Conservation (phyloP, 2,329 filamentous ascomycete genomes). For the Neonectria faginata region DNA sequence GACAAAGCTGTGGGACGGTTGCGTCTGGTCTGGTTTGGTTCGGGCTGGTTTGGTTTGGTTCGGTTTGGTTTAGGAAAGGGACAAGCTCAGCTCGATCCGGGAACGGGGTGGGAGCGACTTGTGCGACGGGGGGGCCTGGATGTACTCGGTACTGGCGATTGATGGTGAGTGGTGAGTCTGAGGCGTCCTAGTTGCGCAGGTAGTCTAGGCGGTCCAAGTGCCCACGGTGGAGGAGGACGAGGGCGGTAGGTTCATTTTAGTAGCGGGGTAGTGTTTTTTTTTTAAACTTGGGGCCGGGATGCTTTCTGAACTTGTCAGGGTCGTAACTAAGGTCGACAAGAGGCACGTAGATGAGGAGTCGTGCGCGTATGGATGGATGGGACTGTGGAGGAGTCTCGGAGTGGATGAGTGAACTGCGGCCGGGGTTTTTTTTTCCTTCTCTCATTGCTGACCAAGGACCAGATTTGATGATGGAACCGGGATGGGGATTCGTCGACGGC, state of each 20-base stretch:
- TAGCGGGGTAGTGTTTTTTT: constrained; percentile 30
- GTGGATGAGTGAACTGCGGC: neutral
- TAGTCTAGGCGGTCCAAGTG: neutral
- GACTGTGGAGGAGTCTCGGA: neutral
- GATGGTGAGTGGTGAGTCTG: neutral
- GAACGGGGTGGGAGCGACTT: constrained; percentile 26
- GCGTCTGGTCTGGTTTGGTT: constrained; percentile 9
- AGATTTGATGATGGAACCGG: constrained; percentile 39
- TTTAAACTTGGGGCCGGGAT: constrained; percentile 22
- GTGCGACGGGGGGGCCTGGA: constrained; percentile 4
- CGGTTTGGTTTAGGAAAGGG: constrained; percentile 21
- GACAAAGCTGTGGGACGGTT: constrained; percentile 20
- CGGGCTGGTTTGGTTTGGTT: constrained; percentile 3
- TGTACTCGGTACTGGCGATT: constrained; percentile 2
- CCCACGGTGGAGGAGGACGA: constrained; percentile 13
- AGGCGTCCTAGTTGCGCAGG: constrained; percentile 24
- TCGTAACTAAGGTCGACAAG: neutral
- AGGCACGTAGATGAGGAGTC: neutral
- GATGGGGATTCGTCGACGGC: constrained; percentile 32
- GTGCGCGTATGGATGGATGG: constrained; percentile 5
- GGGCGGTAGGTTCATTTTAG: constrained; percentile 34
- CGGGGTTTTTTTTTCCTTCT: neutral
- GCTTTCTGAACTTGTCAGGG: constrained; percentile 5
- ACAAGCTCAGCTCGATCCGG: constrained; percentile 24
- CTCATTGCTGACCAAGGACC: constrained; percentile 32